A percentile compares a stretch with the other conserved stretches of the same genome.
These are phyloP conservation scores for Naganishia onofrii DNA, from an alignment of 768 basidiomycete species.

Conservation along the genomic window DNA sequence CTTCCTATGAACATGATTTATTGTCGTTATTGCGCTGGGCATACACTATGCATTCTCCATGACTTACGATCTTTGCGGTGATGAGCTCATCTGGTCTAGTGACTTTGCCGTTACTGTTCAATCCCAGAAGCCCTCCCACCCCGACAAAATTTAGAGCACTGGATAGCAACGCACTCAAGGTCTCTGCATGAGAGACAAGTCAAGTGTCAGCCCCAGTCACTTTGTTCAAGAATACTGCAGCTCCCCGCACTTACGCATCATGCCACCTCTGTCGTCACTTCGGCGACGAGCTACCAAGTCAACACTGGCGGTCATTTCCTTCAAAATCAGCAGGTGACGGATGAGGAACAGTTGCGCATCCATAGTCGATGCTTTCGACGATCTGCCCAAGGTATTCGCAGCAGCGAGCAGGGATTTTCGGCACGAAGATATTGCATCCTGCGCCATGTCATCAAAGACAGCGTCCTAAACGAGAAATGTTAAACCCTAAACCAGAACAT, in stretches of 20 bases:
- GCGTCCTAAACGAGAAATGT: constrained; percentile 64
- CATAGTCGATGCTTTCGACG: constrained; percentile 55
- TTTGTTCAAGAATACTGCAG: background rate
- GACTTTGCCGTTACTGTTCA: constrained; percentile 20
- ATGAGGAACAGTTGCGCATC: constrained; percentile 85
- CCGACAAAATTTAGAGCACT: constrained; percentile 31
- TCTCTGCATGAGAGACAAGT: constrained; percentile 32
- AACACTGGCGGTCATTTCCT: constrained; percentile 78
- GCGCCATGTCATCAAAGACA: constrained; percentile 94
- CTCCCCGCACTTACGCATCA: constrained; percentile 37
- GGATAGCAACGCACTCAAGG: constrained; percentile 31
- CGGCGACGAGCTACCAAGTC: constrained; percentile 55
- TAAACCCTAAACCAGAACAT: constrained; percentile 13
- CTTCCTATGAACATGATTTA: constrained; percentile 58
- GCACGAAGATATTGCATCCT: constrained; percentile 82
- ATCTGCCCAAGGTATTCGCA: constrained; percentile 60
- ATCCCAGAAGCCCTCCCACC: constrained; percentile 28
- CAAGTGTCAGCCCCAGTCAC: constrained; percentile 38
- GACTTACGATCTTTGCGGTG: constrained; percentile 9
- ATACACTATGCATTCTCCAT: background rate
- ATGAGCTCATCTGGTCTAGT: constrained; percentile 9
- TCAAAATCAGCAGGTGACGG: constrained; percentile 82
- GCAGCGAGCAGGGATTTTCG: constrained; percentile 74
- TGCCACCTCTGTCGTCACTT: constrained; percentile 48
- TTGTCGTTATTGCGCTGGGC: background rate